Evolutionary conservation across 2,329 filamentous ascomycete genomes (phyloP).

Genomic region (Paraphoma sp.): DNA sequence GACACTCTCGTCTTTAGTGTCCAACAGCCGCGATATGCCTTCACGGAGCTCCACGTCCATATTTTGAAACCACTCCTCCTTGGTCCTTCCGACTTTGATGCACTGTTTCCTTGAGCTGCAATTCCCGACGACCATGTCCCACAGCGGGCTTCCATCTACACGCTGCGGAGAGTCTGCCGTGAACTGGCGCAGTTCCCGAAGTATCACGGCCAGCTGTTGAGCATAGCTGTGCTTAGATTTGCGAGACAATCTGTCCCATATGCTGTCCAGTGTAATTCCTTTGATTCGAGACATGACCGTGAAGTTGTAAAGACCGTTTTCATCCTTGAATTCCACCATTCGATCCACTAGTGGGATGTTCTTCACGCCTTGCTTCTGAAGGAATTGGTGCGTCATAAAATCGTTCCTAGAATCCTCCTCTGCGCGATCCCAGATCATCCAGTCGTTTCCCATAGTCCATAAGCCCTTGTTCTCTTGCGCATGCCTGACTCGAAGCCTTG

Average conservation of each 20-base stretch:
- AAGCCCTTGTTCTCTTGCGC: neutral
- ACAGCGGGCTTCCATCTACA: slow-evolving; percentile 13
- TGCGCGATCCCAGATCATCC: slow-evolving; percentile 9
- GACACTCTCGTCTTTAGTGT: too few relatives aligned
- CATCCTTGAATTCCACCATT: slow-evolving; percentile 2
- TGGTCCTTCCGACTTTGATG: slow-evolving; percentile 8
- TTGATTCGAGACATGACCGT: slow-evolving; percentile 10
- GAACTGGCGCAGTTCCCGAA: slow-evolving; percentile 13
- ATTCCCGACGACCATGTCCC: slow-evolving; percentile 7
- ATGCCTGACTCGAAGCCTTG: slow-evolving; percentile 3
- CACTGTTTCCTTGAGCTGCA: slow-evolving; percentile 4
- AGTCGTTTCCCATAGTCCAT: slow-evolving; percentile 8
- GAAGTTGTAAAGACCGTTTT: slow-evolving; percentile 1
- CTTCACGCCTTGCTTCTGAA: neutral
- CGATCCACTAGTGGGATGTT: slow-evolving; percentile 9
- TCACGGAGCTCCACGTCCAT: slow-evolving; percentile 11
- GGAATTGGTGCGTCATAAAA: slow-evolving; percentile 7
- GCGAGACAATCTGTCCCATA: slow-evolving; percentile 5
- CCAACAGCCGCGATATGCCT: neutral
- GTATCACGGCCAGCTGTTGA: slow-evolving; percentile 8
- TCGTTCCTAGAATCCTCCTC: slow-evolving; percentile 5
- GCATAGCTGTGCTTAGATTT: slow-evolving; percentile 9
- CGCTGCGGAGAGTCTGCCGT: slow-evolving; percentile 9
- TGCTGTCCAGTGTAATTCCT: neutral
- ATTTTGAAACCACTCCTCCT: slow-evolving; percentile 15